phyloP scores from a whole-genome alignment of 2,329 filamentous ascomycete species.

The Phialophora verrucosa region DNA sequence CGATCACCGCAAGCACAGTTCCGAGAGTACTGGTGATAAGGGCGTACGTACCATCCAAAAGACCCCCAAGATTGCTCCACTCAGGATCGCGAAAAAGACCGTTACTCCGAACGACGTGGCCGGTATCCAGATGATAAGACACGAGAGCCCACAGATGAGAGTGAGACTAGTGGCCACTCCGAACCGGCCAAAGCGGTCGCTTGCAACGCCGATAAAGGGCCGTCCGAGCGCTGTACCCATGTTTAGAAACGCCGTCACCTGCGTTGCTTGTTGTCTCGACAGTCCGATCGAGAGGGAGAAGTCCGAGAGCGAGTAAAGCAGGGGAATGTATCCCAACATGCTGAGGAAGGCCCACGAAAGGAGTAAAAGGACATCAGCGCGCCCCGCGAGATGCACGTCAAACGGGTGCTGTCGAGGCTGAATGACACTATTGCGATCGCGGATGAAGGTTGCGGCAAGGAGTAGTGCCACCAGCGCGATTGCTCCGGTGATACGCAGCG shows the following conservation, averaged over 20 bases:
- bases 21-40: too few relatives aligned
- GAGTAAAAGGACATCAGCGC: slow-evolving; percentile 35
- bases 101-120: slow-evolving; percentile 50
- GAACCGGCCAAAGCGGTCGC: slow-evolving; percentile 53
- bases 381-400: slow-evolving; percentile 33
- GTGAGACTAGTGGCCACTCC: slow-evolving; percentile 50
- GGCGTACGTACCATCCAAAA: slow-evolving; percentile 49
- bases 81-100: slow-evolving; percentile 51
- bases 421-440: slow-evolving; percentile 39
- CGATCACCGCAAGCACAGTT: too few relatives aligned
- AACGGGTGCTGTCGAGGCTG: slow-evolving; percentile 36
- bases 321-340: slow-evolving; percentile 55
- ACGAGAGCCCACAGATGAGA: slow-evolving; percentile 46
- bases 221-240: slow-evolving; percentile 55
- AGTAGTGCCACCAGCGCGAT: slow-evolving; percentile 36
- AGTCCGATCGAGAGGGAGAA: slow-evolving; percentile 54
- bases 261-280: slow-evolving; percentile 45
- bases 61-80: slow-evolving; percentile 54
- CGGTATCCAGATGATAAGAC: slow-evolving; percentile 55
- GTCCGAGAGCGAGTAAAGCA: slow-evolving; percentile 56
- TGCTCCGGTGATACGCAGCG: slow-evolving; percentile 41
- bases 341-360: slow-evolving; percentile 51
- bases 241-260: slow-evolving; percentile 53
- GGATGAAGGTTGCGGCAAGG: slow-evolving; percentile 38
- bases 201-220: slow-evolving; percentile 52